phyloP scores from a whole-genome alignment of 768 basidiomycete genomes.

The Trametes sanguinea region DNA sequence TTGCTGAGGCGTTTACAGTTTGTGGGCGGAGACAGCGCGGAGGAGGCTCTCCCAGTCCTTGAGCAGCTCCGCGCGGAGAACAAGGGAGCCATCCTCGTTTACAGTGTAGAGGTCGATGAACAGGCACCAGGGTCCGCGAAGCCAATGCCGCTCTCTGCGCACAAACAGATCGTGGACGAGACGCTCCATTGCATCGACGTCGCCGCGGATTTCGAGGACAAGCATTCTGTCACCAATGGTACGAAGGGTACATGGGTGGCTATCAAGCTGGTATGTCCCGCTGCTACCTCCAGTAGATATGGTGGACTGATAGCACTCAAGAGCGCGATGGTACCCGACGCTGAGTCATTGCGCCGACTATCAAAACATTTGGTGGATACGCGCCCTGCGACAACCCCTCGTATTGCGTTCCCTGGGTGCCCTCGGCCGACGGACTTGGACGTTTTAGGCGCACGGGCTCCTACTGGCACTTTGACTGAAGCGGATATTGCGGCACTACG shows the following conservation, averaged over 20 bases:
- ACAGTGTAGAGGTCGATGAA: slow-evolving; percentile 85
- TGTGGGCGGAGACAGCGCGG: slow-evolving; percentile 84
- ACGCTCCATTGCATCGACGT: slow-evolving; percentile 76
- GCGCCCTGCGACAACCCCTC: slow-evolving; percentile 36
- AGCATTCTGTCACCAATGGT: slow-evolving; percentile 20
- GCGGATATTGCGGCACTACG: slow-evolving; percentile 64
- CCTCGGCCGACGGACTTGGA: slow-evolving; percentile 61
- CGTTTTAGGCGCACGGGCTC: slow-evolving; percentile 39
- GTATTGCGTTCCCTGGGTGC: slow-evolving; percentile 69
- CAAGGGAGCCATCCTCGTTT: slow-evolving; percentile 79
- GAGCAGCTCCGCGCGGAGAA: slow-evolving; percentile 63
- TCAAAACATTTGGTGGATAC: slow-evolving; percentile 58
- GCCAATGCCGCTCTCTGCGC: slow-evolving; percentile 37
- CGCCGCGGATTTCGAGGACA: slow-evolving; percentile 79
- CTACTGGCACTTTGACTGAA: slow-evolving; percentile 39
- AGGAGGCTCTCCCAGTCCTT: slow-evolving; percentile 66
- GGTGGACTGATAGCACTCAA: slow-evolving; percentile 30
- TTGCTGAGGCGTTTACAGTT: slow-evolving; percentile 50
- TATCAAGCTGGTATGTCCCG: slow-evolving; percentile 69
- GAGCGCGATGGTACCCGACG: slow-evolving; percentile 71
- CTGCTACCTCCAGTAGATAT: not conserved
- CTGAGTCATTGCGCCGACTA: slow-evolving; percentile 58
- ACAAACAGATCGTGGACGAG: slow-evolving; percentile 73
- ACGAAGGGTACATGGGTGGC: slow-evolving; percentile 80
- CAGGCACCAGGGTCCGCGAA: slow-evolving; percentile 42